These are phyloP conservation scores for Santalum album DNA, from an alignment of 164 flowering plant genomes.

Conservation along the genomic window DNA sequence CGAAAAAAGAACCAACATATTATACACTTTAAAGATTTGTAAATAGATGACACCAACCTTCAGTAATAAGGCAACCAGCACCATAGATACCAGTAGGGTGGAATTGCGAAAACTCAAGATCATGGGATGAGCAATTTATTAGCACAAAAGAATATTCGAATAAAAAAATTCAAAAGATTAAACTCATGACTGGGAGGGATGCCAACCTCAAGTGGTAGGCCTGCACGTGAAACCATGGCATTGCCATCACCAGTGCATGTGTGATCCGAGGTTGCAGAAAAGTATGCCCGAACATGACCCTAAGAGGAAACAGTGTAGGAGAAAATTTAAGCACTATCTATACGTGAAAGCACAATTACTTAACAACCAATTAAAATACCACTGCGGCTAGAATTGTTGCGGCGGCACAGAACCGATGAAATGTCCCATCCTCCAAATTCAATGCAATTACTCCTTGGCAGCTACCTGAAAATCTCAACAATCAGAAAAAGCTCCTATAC, in stretches of 20 bases:
- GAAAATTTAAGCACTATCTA: background rate
- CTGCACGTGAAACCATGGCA: conserved; percentile 99
- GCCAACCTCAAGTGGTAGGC: conserved; percentile 80
- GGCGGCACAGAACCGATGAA: conserved; percentile 81
- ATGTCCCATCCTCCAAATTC: conserved; percentile 97
- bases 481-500: too few species aligned
- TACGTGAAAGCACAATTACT: conserved; percentile 3
- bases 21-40: too few species aligned
- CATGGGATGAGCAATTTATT: conserved; percentile 42
- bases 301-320: conserved; percentile 17
- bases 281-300: conserved; percentile 97
- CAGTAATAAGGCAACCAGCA: conserved; percentile 96
- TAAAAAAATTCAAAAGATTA: background rate
- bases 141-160: background rate
- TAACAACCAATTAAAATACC: conserved; percentile 30
- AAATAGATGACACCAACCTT: conserved; percentile 71
- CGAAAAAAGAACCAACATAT: too few species aligned
- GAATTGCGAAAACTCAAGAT: conserved; percentile 94
- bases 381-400: conserved; percentile 96
- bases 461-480: conserved; percentile 34
- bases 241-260: conserved; percentile 99
- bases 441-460: conserved; percentile 98
- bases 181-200: too few species aligned
- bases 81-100: conserved; percentile 98
- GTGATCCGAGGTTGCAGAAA: conserved; percentile 99